phyloP scores from a whole-genome alignment of 2,329 filamentous ascomycete genomes.

The Chaetomiaceae sp. region DNA sequence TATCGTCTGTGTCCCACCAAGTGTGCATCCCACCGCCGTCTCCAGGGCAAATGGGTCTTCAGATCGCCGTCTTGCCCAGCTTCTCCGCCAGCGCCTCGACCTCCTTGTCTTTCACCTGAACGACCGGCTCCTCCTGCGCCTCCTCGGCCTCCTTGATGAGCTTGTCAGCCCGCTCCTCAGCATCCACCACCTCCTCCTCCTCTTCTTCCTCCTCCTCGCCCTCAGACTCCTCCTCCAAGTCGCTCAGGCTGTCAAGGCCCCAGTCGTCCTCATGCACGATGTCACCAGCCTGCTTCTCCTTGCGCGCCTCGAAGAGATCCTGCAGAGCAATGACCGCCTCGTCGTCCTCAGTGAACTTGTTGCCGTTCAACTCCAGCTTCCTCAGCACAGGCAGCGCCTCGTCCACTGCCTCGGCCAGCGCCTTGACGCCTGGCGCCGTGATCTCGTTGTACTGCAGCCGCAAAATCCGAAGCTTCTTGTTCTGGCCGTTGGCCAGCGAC shows the following conservation, averaged over 20 bases:
- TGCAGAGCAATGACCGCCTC: constrained; percentile 61
- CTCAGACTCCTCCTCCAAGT: constrained; percentile 71
- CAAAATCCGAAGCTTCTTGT: constrained; percentile 72
- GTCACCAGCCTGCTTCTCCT: constrained; percentile 64
- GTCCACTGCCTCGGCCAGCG: constrained; percentile 62
- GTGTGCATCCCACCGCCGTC: constrained; percentile 1
- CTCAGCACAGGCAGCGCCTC: constrained; percentile 66
- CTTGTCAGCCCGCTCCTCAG: constrained; percentile 63
- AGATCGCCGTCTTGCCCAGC: constrained; percentile 64
- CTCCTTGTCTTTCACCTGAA: constrained; percentile 64
- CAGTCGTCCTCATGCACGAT: constrained; percentile 69
- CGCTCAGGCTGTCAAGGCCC: constrained; percentile 80
- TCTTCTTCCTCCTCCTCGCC: constrained; percentile 64
- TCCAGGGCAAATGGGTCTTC: not conserved
- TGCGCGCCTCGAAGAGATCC: constrained; percentile 67
- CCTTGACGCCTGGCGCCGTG: constrained; percentile 65
- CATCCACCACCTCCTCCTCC: constrained; percentile 52
- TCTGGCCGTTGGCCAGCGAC: constrained; percentile 68
- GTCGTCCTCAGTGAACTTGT: constrained; percentile 88
- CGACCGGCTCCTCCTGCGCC: constrained; percentile 67
- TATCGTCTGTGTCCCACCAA: constrained; percentile 20
- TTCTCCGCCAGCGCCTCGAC: constrained; percentile 75
- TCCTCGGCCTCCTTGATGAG: constrained; percentile 62
- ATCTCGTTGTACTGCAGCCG: constrained; percentile 94
- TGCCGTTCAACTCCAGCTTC: constrained; percentile 90